Evolutionary conservation across 331 rosid genomes (phyloP).

Genomic region (Stylosanthes scabra): DNA sequence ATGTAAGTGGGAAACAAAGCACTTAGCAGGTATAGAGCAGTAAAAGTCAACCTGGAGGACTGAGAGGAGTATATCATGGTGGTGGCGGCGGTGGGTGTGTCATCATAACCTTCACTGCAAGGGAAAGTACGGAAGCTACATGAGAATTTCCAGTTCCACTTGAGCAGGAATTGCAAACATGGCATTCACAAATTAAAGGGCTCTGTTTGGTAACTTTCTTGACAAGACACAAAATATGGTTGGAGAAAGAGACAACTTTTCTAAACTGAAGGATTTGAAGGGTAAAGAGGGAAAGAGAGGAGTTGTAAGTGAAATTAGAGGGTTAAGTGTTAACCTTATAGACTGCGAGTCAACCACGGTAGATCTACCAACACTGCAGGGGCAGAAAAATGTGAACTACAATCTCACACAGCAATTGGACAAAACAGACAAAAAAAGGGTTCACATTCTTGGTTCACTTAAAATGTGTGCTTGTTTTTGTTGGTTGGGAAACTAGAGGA

Average conservation of each 20-base stretch:
- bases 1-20: constrained; percentile 40
- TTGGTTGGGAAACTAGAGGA: background rate
- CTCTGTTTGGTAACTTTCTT: too few species aligned
- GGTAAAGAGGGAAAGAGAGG: background rate
- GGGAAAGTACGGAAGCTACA: constrained; percentile 30
- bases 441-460: background rate
- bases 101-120: constrained; percentile 59
- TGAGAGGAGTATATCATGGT: constrained; percentile 59
- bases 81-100: constrained; percentile 28
- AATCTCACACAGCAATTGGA: constrained; percentile 45
- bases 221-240: too few species aligned
- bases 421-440: constrained; percentile 9
- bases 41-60: constrained; percentile 52
- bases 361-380: constrained; percentile 60
- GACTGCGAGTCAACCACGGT: constrained; percentile 54
- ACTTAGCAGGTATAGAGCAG: constrained; percentile 45
- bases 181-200: constrained; percentile 27
- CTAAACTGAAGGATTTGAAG: too few species aligned
- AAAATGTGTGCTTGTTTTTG: background rate
- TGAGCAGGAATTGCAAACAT: constrained; percentile 41
- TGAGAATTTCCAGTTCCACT: constrained; percentile 48
- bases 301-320: constrained; percentile 6
- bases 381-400: constrained; percentile 46
- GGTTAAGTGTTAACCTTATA: constrained; percentile 50
- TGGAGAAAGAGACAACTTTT: too few species aligned